Base-by-base conservation (phyloP, 202 grass and related monocot genomes). In the Tripidium arundinaceum region DNA sequence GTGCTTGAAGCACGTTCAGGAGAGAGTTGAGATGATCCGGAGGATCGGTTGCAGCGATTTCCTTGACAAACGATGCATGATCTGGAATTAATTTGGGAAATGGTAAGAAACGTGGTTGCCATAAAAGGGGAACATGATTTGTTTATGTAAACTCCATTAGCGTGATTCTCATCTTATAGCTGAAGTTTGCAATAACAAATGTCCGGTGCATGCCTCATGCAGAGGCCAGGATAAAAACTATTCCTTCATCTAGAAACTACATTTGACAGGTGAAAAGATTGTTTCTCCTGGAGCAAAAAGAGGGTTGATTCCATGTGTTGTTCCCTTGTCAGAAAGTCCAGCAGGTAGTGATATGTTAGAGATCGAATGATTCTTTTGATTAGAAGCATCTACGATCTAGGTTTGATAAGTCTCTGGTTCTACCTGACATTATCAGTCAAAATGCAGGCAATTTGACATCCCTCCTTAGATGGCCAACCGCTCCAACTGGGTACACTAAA, bases 391-490 rank as follows among this genome's bases (percentile, higher is more conserved):
- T 64, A 13, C 25, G 9, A 69, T 42, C 13, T 22, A 59, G 34
- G 13, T 78, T 75, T 49, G 2, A 14, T 18, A 79, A 76, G 7
- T 65, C 10, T 31, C 19, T 83, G 36, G 22, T 80, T 66, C 34
- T 71, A 54, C 37, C 66, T 86, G 70, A 91, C 26, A 62, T 7
- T 37, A 59, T 65, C 61, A 41, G 40, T 74, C 1, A 34, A 75
- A 70, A 58, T 91, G 46, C 66, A 99, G 96, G 96, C 62, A 91
- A 82, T 75, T 79, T 99, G 78, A 99, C 92, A 83, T 99, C 92
- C 45, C 85, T 99, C 7, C 88, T 95, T 43, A 99, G 96, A 90
- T 99, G 96, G 92, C 96, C 96, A 70, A 99, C 96, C 21, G 86
- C 96, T 90, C 96, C 96, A 77, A 74, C 88, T 8, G 92, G 93